Evolutionary conservation across 2,329 filamentous ascomycete species (phyloP).

Genomic region (Cytospora piceicola): DNA sequence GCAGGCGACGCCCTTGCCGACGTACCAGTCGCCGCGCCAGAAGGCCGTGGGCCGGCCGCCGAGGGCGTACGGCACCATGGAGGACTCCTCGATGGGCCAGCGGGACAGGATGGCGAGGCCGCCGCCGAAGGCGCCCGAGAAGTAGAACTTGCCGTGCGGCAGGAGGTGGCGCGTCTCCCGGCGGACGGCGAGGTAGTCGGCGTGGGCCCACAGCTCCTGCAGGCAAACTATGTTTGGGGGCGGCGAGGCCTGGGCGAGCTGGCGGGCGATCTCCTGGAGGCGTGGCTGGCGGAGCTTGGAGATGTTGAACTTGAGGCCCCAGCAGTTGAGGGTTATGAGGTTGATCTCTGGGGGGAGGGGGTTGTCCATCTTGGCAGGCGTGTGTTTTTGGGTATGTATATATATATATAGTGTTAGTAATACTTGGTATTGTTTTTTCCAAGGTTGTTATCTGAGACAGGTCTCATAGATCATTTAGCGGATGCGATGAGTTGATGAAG

Average conservation of each 20-base stretch:
- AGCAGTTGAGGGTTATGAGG: conserved; percentile 91
- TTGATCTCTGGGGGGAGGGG: conserved; percentile 65
- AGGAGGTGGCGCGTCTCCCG: conserved; percentile 71
- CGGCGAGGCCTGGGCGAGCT: conserved; percentile 70
- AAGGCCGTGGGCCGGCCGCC: conserved; percentile 94
- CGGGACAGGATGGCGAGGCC: conserved; percentile 86
- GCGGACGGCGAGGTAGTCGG: conserved; percentile 80
- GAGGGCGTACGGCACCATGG: conserved; percentile 84
- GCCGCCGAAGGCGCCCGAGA: conserved; percentile 84
- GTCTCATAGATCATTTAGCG: too few relatives aligned
- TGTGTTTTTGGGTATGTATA: not conserved
- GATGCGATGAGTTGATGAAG: not conserved
- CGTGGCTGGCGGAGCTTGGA: conserved; percentile 78
- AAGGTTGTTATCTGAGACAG: too few relatives aligned
- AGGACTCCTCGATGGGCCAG: conserved; percentile 91
- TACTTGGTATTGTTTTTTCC: too few relatives aligned
- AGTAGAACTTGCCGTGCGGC: conserved; percentile 92
- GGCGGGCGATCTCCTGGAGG: conserved; percentile 80
- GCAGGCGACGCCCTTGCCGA: conserved; percentile 90
- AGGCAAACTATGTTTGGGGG: conserved; percentile 85
- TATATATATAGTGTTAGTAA: too few relatives aligned
- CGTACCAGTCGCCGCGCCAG: conserved; percentile 93
- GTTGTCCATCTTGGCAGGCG: conserved; percentile 34
- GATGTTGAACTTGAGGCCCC: conserved; percentile 84
- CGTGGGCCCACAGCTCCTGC: conserved; percentile 91